Evolutionary conservation across 495 filamentous ascomycete genomes (phyloP), one percentile per base, ranked within the genome.

Genomic region (Penicillium flavigenum): DNA sequence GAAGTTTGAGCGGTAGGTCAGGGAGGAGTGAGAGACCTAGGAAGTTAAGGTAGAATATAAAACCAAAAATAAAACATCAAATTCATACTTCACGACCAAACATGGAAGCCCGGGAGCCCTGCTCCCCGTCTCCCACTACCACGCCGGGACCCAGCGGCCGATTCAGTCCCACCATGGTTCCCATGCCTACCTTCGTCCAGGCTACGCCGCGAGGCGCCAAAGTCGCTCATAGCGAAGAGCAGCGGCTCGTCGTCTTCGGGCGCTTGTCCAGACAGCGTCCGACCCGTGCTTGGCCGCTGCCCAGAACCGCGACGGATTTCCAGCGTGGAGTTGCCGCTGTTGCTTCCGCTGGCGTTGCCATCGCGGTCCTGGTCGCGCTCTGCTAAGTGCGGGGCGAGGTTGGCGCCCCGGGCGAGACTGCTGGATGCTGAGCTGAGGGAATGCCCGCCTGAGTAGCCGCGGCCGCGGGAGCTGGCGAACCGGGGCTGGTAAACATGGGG

Each of bases 171-270:
- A 29, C 65, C 66, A 51, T 74, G 76, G 20, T 75, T 79, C 19
- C 79, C 75, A 26, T 79, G 80, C 51, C 83, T 64, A 17, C 76
- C 79, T 63, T 91, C 89, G 63, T 92, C 90, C 17, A 91, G 71
- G 61, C 90, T 92, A 53, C 88, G 80, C 49, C 89, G 81, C 14
- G 83, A 85, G 17, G 70, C 73, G 6, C 84, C 87, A 57, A 94
- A 83, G 63, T 96, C 91, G 55, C 88, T 92, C 88, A 96, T 92
- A 41, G 88, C 87, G 65, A 96, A 96, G 17, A 95, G 72, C 10
- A 96, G 72, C 26, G 88, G 88, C 70, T 96, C 91, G 17, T 92
- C 91, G 53, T 95, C 91, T 44, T 81, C 77, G 29, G 61, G 58
- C 2, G 65, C 61, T 44, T 74, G 70, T 2, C 74, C 70, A 29